Percentiles rank a stretch among this genome's conserved stretches.
Evolutionary conservation across 2,329 filamentous ascomycete genomes (phyloP).

Genomic region (Fusarium ambrosium): DNA sequence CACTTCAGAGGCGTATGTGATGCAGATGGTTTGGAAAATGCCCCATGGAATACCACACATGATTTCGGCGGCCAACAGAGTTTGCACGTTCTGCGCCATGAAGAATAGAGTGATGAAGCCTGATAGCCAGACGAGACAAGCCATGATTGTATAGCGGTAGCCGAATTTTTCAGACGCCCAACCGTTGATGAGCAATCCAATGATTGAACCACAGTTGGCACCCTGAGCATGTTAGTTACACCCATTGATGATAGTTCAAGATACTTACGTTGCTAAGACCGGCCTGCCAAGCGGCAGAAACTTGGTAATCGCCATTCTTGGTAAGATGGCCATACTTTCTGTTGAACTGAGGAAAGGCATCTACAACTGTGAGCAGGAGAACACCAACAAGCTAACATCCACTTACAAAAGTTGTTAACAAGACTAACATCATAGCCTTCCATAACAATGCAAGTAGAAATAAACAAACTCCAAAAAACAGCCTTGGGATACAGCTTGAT

Average conservation of each 20-base stretch:
- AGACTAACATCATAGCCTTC: constrained; percentile 40
- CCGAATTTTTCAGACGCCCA: constrained; percentile 37
- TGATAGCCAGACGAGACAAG: constrained; percentile 32
- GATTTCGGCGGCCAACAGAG: constrained; percentile 40
- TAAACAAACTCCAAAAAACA: constrained; percentile 38
- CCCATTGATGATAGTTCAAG: too few species aligned
- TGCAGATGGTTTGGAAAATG: constrained; percentile 44
- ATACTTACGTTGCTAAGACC: constrained; percentile 36
- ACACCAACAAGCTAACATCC: too few species aligned
- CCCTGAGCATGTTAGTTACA: constrained; percentile 13
- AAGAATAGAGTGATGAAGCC: constrained; percentile 43
- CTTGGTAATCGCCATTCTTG: constrained; percentile 35
- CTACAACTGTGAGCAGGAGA: neutral
- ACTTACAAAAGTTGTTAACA: constrained; percentile 42
- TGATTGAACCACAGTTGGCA: constrained; percentile 39
- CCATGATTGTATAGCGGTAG: constrained; percentile 42
- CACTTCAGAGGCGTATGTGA: constrained; percentile 69
- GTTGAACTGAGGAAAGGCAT: constrained; percentile 41
- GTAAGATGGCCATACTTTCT: constrained; percentile 37
- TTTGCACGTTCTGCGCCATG: constrained; percentile 39
- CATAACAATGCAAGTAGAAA: constrained; percentile 43
- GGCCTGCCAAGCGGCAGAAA: constrained; percentile 41
- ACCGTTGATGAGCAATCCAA: constrained; percentile 41
- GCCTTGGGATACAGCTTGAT: constrained; percentile 42
- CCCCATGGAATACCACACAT: constrained; percentile 41